A percentile compares a stretch with the other conserved stretches of the same genome.
Conservation (phyloP, 202 grass and related monocot species). For the Panicum hallii region DNA sequence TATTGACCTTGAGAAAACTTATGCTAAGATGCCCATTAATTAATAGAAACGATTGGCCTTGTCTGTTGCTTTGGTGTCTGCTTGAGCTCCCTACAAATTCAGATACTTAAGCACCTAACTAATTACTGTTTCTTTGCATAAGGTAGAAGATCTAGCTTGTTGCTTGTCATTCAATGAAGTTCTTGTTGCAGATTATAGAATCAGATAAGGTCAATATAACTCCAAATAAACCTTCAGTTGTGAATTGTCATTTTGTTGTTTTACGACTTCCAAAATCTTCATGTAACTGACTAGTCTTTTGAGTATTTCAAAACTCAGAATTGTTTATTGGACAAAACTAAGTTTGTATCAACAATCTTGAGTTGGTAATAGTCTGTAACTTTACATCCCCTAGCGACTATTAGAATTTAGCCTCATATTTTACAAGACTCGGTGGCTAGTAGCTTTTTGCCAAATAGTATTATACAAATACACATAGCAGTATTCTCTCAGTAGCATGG, state of each 20-base stretch:
- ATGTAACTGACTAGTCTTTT: not conserved
- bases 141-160: not conserved
- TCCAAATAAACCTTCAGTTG: not conserved
- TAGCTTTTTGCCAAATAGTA: not conserved
- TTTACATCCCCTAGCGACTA: not conserved
- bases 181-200: not conserved
- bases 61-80: not conserved
- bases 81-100: not conserved
- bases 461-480: not conserved
- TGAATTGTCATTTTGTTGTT: not conserved
- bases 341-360: slow-evolving; percentile 15
- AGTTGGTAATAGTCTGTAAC: not conserved
- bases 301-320: not conserved
- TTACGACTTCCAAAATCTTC: not conserved
- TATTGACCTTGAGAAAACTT: not conserved
- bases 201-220: not conserved
- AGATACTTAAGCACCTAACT: not conserved
- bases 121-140: slow-evolving; percentile 6
- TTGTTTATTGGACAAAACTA: not conserved
- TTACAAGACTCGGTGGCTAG: not conserved
- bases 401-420: not conserved
- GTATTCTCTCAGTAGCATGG: not conserved
- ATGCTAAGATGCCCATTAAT: not conserved
- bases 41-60: not conserved
- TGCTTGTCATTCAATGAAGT: not conserved